Evolutionary conservation across 257 asterid genomes (phyloP).

Genomic region (Verbena officinalis): DNA sequence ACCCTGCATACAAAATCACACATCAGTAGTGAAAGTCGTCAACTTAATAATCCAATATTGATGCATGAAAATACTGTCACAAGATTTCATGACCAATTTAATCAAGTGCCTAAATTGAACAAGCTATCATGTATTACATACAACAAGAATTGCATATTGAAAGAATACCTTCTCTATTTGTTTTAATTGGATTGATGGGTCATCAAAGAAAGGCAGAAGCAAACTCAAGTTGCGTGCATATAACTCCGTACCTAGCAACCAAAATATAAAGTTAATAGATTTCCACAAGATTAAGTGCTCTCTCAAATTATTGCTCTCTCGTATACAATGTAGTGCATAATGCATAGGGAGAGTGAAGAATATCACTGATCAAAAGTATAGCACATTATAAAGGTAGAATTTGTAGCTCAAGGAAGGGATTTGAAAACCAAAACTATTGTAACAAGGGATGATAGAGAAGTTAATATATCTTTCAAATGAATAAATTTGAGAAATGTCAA

Average conservation of each 20-base stretch:
- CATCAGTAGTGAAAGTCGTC: background rate
- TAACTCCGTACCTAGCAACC: constrained; percentile 65
- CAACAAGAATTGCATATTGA: constrained; percentile 19
- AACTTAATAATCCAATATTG: background rate
- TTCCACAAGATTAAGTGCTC: background rate
- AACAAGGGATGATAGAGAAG: background rate
- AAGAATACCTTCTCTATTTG: constrained; percentile 60
- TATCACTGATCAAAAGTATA: background rate
- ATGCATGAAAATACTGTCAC: constrained; percentile 3
- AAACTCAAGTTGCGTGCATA: constrained; percentile 80
- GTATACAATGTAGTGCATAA: background rate
- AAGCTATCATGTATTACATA: constrained; percentile 7
- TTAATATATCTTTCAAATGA: too few relatives aligned
- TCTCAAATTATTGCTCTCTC: too few relatives aligned
- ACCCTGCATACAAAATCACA: constrained; percentile 49
- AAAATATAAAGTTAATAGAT: constrained; percentile 21
- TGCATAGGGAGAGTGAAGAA: background rate
- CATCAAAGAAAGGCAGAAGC: constrained; percentile 76
- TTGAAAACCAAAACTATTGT: background rate
- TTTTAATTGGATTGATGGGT: constrained; percentile 68
- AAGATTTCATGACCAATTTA: too few relatives aligned
- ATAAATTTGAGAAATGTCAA: too few relatives aligned
- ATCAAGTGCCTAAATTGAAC: too few relatives aligned
- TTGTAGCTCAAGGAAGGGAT: background rate
- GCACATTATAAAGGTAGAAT: background rate